Evolutionary conservation across 306 rosid genomes (phyloP), one percentile per base, ranked within the genome.

Genomic region (Dryas alaskensis): DNA sequence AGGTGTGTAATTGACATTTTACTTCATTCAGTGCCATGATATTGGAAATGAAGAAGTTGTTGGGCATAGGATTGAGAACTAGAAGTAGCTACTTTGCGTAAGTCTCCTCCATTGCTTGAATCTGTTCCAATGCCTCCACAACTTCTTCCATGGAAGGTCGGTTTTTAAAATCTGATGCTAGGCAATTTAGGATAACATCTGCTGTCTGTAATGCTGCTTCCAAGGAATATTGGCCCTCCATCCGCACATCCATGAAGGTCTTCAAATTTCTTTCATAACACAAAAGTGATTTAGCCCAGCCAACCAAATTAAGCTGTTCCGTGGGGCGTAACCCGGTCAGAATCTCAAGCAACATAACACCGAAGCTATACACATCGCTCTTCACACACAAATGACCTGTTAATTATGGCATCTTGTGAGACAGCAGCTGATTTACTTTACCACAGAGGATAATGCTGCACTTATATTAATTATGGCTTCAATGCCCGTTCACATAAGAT

Each of bases 321-420:
- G 37, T 49, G 0, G 86, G 85, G 16, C 84, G 75, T 67, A 86
- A 55, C 16, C 98, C 97, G 16, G 92, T 89, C 75, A 94, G 73
- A 79, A 94, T 70, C 79, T 94, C 97, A 4, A 94, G 97, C 72
- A 89, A 80, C 70, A 94, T 91, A 7, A 91, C 98, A 12, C 98
- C 98, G 31, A 89, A 94, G 4, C 97, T 96, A 45, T 91, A 94
- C 13, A 94, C 97, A 40, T 94, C 97, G 63, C 98, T 94, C 76
- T 91, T 91, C 12, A 91, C 92, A 46, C 88, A 91, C 74, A 94
- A 82, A 83, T 91, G 97, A 1, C 98, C 98, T 94, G 89, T 84
- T 75, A 4, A 77, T 68, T 22, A 68, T 42, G 7, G 22, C 16
- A 39, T 45, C 60, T 58, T 60, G 67, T 68, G 42, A 81, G 48